Evolutionary conservation across 2,329 filamentous ascomycete genomes (phyloP), one percentile per base, ranked within the genome.

Genomic region (Calonectria multiphialidica): DNA sequence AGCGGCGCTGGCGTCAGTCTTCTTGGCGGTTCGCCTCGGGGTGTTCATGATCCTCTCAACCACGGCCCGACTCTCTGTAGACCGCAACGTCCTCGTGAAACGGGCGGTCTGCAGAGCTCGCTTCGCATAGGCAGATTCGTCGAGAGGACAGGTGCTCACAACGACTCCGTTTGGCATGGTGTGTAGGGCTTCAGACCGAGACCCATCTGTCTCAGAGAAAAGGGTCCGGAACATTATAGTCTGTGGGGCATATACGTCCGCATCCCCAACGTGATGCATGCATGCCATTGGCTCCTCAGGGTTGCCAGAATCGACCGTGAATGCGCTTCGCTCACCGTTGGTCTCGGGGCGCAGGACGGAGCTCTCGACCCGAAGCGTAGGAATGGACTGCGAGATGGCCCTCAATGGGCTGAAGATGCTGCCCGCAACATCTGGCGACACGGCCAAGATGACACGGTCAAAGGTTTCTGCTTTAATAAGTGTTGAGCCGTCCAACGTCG

Each of bases 11-110:
- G 71, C 64, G 0, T 72, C 65, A 12, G 9, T 37, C 25, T 72
- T 74, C 35, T 74, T 76, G 2, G 68, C 59, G 23, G 35, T 37
- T 9, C 37, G 18, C 23, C 33, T 68, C 35, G 68, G 28, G 33
- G 67, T 63, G 67, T 77, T 73, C 76, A 90, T 87, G 13, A 90
- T 85, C 28, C 78, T 79, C 71, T 87, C 87, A 3, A 90, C 84
- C 10, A 88, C 79, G 2, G 79, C 80, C 66, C 86, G 84, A 75
- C 89, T 90, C 69, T 84, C 76, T 0, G 84, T 82, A 4, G 82
- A 90, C 6, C 89, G 83, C 53, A 92, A 76, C 0, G 89, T 89
- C 13, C 90, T 84, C 0, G 87, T 88, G 71, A 92, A 91, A 30
- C 76, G 83, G 1, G 87, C 85, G 1, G 83, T 83, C 15, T 85